phyloP scores from a whole-genome alignment of 352 stramenopile genomes.

The Globisporangium spiculum region DNA sequence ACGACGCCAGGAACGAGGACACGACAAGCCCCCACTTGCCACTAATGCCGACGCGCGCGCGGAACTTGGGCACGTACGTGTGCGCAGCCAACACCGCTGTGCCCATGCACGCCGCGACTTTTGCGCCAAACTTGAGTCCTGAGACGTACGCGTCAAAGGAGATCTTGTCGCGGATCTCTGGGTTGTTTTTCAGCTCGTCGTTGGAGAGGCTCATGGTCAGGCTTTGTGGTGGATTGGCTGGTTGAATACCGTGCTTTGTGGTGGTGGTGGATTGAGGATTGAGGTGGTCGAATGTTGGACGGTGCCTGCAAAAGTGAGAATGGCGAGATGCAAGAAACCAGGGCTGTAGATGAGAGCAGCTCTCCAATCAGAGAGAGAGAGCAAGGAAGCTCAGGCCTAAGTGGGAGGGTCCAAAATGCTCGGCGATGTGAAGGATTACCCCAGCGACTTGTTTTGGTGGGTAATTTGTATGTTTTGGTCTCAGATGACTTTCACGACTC shows the following conservation, averaged over 20 bases:
- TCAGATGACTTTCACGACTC: not conserved
- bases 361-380: not conserved
- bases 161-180: slow-evolving; percentile 57
- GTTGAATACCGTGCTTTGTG: not conserved
- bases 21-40: slow-evolving; percentile 74
- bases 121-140: slow-evolving; percentile 46
- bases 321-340: not conserved
- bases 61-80: slow-evolving; percentile 62
- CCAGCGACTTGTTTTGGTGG: not conserved
- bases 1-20: slow-evolving; percentile 51
- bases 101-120: slow-evolving; percentile 25
- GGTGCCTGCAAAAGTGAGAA: not conserved
- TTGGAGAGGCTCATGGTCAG: not conserved
- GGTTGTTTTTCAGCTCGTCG: slow-evolving; percentile 8
- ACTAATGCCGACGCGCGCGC: slow-evolving; percentile 56
- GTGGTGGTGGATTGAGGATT: no score
- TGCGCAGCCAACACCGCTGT: slow-evolving; percentile 39
- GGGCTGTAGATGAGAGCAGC: not conserved
- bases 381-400: not conserved
- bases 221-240: not conserved
- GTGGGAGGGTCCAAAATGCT: not conserved
- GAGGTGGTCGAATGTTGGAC: not conserved
- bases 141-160: slow-evolving; percentile 56
- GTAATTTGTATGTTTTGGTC: not conserved
- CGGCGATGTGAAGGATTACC: not conserved